These are phyloP conservation scores for Solanum medicagineum DNA, from an alignment of 257 asterid genomes.

Conservation along the genomic window DNA sequence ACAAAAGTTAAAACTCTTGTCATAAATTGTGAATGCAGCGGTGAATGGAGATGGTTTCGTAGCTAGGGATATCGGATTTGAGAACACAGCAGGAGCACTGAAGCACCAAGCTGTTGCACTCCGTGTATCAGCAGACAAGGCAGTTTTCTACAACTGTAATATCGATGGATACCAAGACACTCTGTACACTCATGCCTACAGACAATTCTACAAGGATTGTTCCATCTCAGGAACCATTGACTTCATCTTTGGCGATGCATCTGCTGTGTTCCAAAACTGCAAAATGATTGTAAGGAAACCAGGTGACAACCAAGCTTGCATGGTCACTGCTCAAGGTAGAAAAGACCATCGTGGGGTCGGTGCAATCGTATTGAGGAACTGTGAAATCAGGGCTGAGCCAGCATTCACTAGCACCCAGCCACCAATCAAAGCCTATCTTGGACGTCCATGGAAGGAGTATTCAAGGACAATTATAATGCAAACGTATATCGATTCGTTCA, in stretches of 20 bases:
- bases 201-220: constrained; percentile 49
- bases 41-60: constrained; percentile 6
- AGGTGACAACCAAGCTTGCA: constrained; percentile 13
- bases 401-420: neutral
- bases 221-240: constrained; percentile 51
- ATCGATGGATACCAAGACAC: constrained; percentile 53
- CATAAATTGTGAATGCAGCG: neutral
- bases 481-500: constrained; percentile 11
- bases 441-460: constrained; percentile 45
- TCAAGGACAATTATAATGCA: constrained; percentile 21
- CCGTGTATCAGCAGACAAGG: constrained; percentile 28
- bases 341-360: neutral
- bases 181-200: constrained; percentile 31
- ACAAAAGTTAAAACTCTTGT: neutral
- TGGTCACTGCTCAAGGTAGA: constrained; percentile 50
- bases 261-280: constrained; percentile 45
- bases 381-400: constrained; percentile 16
- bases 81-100: constrained; percentile 48
- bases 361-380: constrained; percentile 24
- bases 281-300: constrained; percentile 34
- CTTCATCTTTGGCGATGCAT: constrained; percentile 41
- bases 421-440: constrained; percentile 16
- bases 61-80: constrained; percentile 39
- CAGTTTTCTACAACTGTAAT: constrained; percentile 32
- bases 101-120: constrained; percentile 61